Percentiles rank a stretch among this genome's conserved stretches.
These are phyloP conservation scores for Cyclanthera cordifolia DNA, from an alignment of 306 rosid genomes.

Conservation along the genomic window DNA sequence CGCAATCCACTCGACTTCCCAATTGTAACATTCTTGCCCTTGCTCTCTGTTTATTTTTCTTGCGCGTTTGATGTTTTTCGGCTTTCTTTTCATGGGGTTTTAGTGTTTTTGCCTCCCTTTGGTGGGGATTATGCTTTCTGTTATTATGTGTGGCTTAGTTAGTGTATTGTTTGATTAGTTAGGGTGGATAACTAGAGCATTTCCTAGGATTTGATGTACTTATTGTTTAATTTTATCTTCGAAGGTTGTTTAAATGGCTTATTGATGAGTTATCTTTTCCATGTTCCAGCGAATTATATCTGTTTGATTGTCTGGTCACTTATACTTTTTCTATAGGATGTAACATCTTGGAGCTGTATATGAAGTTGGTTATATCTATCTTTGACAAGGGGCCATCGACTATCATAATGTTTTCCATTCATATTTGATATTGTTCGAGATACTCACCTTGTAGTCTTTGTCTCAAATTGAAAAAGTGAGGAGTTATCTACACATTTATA, in stretches of 20 bases:
- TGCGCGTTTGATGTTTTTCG: constrained; percentile 6
- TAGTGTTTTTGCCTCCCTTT: not conserved
- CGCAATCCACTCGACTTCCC: constrained; percentile 86
- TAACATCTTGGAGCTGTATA: not conserved
- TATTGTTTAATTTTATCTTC: not conserved
- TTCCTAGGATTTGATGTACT: not conserved
- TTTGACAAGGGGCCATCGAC: not conserved
- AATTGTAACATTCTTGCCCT: constrained; percentile 20
- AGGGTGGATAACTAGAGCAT: not conserved
- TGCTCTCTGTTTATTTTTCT: not conserved
- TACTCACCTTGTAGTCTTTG: no score
- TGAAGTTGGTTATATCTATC: not conserved
- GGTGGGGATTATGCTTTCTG: not conserved
- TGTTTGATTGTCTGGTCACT: not conserved
- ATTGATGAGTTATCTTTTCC: not conserved
- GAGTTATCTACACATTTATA: no score
- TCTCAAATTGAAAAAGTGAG: no score
- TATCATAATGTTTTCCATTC: not conserved
- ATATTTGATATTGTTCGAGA: no score
- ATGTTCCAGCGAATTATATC: not conserved
- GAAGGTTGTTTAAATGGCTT: not conserved
- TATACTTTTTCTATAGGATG: not conserved
- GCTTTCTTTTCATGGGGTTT: not conserved
- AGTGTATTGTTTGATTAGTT: not conserved
- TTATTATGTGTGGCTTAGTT: no score